A percentile compares a stretch with the other conserved stretches of the same genome.
Conservation (phyloP, 2,329 filamentous ascomycete species). For the Aspergillus tubingensis region DNA sequence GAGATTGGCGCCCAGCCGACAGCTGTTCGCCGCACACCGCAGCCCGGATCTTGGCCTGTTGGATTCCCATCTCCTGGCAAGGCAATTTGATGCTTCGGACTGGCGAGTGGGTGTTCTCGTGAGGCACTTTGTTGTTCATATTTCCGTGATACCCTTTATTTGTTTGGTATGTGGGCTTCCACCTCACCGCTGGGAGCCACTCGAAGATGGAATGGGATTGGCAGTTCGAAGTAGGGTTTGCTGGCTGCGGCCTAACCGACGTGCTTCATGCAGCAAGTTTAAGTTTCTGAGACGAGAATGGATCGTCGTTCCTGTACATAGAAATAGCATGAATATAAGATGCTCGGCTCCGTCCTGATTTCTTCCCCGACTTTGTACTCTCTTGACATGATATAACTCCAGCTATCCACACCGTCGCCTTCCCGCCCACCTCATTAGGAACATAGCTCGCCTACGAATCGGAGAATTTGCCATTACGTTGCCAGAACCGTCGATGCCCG, state of each 20-base stretch:
- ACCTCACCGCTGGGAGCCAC: constrained; percentile 10
- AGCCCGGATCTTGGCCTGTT: not conserved
- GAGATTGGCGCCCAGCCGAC: constrained; percentile 14
- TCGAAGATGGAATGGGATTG: constrained; percentile 4
- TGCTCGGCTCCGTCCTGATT: not conserved
- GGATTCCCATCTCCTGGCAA: not conserved
- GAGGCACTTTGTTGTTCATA: constrained; percentile 13
- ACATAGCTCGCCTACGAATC: constrained; percentile 5
- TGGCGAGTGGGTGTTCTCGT: not conserved
- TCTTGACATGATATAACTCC: not conserved
- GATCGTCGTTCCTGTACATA: constrained; percentile 9
- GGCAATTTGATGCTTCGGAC: not conserved
- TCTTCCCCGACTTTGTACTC: not conserved
- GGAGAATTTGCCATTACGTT: not conserved
- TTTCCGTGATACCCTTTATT: constrained; percentile 14
- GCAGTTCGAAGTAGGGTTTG: constrained; percentile 8
- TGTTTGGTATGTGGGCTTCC: constrained; percentile 14
- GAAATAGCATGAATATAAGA: constrained; percentile 6
- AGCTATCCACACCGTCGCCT: not conserved
- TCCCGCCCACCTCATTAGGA: not conserved
- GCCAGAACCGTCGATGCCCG: not conserved
- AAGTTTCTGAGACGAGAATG: constrained; percentile 2
- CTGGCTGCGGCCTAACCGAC: constrained; percentile 10
- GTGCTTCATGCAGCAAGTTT: constrained; percentile 1
- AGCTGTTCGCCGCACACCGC: constrained; percentile 12